A percentile compares a stretch with the other conserved stretches of the same genome.
Evolutionary conservation across 352 stramenopile species (phyloP).

Genomic region (Phytophthora citrophthora): DNA sequence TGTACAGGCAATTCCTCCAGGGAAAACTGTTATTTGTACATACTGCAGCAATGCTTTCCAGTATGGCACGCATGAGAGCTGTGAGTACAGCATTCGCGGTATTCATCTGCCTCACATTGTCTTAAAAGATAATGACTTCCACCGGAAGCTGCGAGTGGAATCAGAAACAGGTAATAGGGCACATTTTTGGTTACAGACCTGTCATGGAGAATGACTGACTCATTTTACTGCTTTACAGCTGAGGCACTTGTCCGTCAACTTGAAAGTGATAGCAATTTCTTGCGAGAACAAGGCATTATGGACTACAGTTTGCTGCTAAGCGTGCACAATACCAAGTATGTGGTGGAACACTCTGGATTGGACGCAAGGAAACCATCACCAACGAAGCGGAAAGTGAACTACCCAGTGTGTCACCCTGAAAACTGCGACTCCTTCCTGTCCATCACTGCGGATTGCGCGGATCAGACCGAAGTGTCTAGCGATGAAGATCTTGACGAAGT

Average conservation of each 20-base stretch:
- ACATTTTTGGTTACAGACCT: neutral
- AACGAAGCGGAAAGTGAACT: constrained; percentile 78
- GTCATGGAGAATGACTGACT: constrained; percentile 9
- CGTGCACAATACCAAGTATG: constrained; percentile 87
- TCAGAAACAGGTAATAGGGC: constrained; percentile 48
- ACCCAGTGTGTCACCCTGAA: constrained; percentile 71
- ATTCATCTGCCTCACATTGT: constrained; percentile 81
- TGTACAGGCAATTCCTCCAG: constrained; percentile 67
- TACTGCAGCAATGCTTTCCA: constrained; percentile 86
- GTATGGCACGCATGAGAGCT: constrained; percentile 73
- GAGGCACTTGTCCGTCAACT: constrained; percentile 71
- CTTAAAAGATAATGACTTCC: constrained; percentile 89
- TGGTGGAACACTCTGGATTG: constrained; percentile 68
- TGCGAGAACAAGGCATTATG: constrained; percentile 86
- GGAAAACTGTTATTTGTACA: constrained; percentile 86
- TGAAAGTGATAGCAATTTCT: constrained; percentile 73
- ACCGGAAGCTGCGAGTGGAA: constrained; percentile 79
- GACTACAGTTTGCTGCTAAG: constrained; percentile 90
- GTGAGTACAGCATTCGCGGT: constrained; percentile 81
- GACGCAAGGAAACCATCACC: constrained; percentile 49
- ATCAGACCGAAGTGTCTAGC: constrained; percentile 47
- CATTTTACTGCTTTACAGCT: constrained; percentile 28
- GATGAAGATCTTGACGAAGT: constrained; percentile 67
- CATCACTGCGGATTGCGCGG: constrained; percentile 33
- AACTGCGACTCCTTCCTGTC: constrained; percentile 54